A percentile compares a stretch with the other conserved stretches of the same genome.
These are phyloP conservation scores for Syzygium grande DNA, from an alignment of 345 rosid species.

Conservation along the genomic window DNA sequence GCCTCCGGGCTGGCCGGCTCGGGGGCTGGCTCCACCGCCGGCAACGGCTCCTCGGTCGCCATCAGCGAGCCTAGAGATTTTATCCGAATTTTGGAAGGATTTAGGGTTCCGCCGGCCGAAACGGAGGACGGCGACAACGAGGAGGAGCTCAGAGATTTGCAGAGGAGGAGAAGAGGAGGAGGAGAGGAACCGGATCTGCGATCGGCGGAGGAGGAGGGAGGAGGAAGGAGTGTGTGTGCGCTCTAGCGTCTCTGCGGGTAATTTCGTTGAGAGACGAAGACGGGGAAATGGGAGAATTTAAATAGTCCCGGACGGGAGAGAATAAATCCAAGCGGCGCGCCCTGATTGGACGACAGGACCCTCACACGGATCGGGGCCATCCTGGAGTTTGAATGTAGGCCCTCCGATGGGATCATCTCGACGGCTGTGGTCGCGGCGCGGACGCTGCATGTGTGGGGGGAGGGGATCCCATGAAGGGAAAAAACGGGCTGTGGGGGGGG, in stretches of 20 bases:
- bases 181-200: conserved; percentile 4
- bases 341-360: conserved; percentile 36
- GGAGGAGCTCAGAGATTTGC: neutral
- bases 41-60: conserved; percentile 45
- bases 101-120: neutral
- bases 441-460: conserved; percentile 11
- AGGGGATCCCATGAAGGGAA: neutral
- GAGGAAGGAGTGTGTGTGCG: neutral
- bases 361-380: conserved; percentile 40
- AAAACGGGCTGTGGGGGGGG: no score
- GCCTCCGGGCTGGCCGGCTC: conserved; percentile 10
- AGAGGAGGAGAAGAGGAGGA: neutral
- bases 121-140: no score
- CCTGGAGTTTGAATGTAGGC: conserved; percentile 39
- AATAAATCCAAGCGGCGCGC: conserved; percentile 23
- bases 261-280: neutral
- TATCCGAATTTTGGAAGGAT: neutral
- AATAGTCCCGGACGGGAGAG: conserved; percentile 32
- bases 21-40: conserved; percentile 14
- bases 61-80: conserved; percentile 9
- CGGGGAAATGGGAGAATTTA: conserved; percentile 26
- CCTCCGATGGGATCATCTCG: conserved; percentile 43
- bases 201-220: neutral
- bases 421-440: conserved; percentile 19
- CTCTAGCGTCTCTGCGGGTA: neutral